Base-by-base conservation (phyloP, 805 yeast genomes). In the Kockiozyma suomiensis region DNA sequence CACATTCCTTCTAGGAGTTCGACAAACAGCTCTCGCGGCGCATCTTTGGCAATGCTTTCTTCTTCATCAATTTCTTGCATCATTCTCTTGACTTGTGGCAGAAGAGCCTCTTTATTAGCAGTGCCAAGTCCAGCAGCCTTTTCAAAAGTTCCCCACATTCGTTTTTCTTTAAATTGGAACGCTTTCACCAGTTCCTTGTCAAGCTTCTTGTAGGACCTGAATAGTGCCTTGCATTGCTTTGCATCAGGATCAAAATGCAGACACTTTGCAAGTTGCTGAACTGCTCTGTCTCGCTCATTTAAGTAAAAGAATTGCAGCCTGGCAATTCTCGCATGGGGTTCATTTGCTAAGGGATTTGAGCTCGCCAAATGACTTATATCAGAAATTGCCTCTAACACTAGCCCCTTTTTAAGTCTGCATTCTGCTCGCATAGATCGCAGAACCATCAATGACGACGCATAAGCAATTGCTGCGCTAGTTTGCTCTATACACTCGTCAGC, bases 191-290 rank as follows among this genome's bases (percentile, higher is more conserved):
- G 35, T 21, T 51, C 58, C 50, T 65, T 64, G 38, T 66, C 58
- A 15, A 62, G 35, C 26, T 54, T 58, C 33, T 61, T 52, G 23
- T 61, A 64, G 19, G 60, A 59, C 21, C 69, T 61, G 26, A 73
- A 62, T 49, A 50, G 42, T 55, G 70, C 70, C 66, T 85, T 83
- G 72, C 96, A 90, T 1, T 73, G 75, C 28, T 75, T 74, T 65
- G 80, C 81, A 63, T 90, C 97, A 72, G 90, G 88, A 72, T 93
- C 93, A 46, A 83, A 79, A 56, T 87, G 84, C 50, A 93, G 75
- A 71, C 97, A 91, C 64, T 81, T 84, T 66, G 86, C 82, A 26
- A 86, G 76, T 41, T 79, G 77, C 59, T 73, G 77, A 67, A 81
- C 73, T 0, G 87, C 80, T 26, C 78, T 78, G 15, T 82, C 82